These are phyloP conservation scores for Nicotiana noctiflora DNA, from an alignment of 257 asterid genomes.

Conservation along the genomic window DNA sequence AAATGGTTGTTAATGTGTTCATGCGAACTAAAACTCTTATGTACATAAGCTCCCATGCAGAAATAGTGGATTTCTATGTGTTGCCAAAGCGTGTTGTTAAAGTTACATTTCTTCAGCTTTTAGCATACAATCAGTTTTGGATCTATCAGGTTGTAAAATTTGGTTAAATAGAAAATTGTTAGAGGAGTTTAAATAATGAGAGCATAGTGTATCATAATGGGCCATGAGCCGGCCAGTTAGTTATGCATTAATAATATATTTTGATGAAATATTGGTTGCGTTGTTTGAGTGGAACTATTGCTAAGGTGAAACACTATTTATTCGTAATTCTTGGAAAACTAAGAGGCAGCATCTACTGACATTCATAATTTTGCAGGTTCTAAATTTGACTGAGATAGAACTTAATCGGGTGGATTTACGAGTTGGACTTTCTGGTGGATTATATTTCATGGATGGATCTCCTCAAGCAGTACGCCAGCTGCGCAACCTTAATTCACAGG, in stretches of 20 bases:
- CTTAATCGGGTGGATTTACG: slow-evolving; percentile 70
- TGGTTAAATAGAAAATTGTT: too few species aligned
- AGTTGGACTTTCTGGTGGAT: slow-evolving; percentile 87
- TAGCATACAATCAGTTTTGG: too few species aligned
- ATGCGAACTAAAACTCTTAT: too few species aligned
- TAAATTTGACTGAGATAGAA: slow-evolving; percentile 82
- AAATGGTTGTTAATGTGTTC: too few species aligned
- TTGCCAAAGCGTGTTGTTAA: too few species aligned
- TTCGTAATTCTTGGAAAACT: background rate
- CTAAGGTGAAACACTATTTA: background rate
- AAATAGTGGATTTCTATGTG: too few species aligned
- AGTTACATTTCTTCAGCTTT: too few species aligned
- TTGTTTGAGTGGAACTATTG: background rate
- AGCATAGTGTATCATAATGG: background rate
- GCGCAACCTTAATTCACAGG: slow-evolving; percentile 76
- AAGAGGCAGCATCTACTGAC: slow-evolving; percentile 6
- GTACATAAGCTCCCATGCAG: too few species aligned
- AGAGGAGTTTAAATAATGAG: too few species aligned
- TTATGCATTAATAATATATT: background rate
- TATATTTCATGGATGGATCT: slow-evolving; percentile 91
- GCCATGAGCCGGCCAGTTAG: background rate
- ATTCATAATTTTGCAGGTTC: slow-evolving; percentile 38
- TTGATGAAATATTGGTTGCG: background rate
- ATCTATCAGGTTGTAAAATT: too few species aligned
- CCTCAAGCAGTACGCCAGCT: slow-evolving; percentile 88